phyloP scores from a whole-genome alignment of 345 rosid species.

The Aquilaria malaccensis region DNA sequence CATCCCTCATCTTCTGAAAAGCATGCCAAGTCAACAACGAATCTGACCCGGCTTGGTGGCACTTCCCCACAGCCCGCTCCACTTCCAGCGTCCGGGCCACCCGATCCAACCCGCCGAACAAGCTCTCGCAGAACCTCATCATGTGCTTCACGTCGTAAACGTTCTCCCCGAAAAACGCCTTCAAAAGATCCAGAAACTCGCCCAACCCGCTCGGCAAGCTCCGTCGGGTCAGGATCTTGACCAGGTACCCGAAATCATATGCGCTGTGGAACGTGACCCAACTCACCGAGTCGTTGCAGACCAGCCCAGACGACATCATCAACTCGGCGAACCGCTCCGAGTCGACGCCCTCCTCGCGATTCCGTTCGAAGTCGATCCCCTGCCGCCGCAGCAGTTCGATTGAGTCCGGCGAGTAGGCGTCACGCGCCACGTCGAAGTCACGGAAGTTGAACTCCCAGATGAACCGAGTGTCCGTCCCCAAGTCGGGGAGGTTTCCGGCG shows the following conservation, averaged over 20 bases:
- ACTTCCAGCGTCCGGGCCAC: slow-evolving; percentile 48
- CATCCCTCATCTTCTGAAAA: slow-evolving; percentile 60
- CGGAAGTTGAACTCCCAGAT: slow-evolving; percentile 87
- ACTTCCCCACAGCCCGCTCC: slow-evolving; percentile 67
- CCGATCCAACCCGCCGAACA: slow-evolving; percentile 75
- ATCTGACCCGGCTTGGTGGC: slow-evolving; percentile 94
- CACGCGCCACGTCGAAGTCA: slow-evolving; percentile 61
- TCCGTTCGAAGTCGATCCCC: slow-evolving; percentile 71
- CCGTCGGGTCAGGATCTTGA: slow-evolving; percentile 71
- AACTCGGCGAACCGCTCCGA: slow-evolving; percentile 64
- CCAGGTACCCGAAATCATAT: slow-evolving; percentile 84
- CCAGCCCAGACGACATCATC: slow-evolving; percentile 81
- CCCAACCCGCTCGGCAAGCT: slow-evolving; percentile 36
- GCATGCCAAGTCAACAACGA: slow-evolving; percentile 87
- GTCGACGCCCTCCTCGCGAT: slow-evolving; percentile 43
- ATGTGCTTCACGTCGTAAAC: slow-evolving; percentile 81
- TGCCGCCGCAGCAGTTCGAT: slow-evolving; percentile 70
- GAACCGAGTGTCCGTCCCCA: slow-evolving; percentile 32
- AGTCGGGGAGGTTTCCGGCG: slow-evolving; percentile 52
- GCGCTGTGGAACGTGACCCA: slow-evolving; percentile 98
- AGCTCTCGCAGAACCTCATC: slow-evolving; percentile 54
- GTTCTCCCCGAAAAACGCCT: slow-evolving; percentile 47
- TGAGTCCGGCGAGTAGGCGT: slow-evolving; percentile 75
- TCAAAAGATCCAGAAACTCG: slow-evolving; percentile 40
- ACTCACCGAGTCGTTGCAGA: slow-evolving; percentile 64